phyloP scores from a whole-genome alignment of 2,329 filamentous ascomycete genomes.

The Falciphora oryzae region DNA sequence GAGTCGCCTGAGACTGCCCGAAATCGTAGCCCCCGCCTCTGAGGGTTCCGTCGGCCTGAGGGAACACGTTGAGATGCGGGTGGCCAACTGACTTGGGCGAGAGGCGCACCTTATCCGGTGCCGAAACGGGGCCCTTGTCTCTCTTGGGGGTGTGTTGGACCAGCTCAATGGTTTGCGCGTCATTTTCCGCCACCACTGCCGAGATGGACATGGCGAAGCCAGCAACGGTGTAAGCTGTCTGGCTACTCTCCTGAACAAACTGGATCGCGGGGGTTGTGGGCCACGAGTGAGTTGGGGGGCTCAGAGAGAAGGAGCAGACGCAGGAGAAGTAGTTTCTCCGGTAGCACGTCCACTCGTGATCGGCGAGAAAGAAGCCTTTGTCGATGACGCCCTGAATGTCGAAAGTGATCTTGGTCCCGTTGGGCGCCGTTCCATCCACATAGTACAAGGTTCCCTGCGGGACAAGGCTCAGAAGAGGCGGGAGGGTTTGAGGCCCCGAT shows the following conservation, averaged over 20 bases:
- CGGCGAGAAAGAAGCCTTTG: conserved; percentile 80
- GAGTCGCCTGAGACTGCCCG: conserved; percentile 24
- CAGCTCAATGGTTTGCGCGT: conserved; percentile 72
- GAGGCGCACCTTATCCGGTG: conserved; percentile 64
- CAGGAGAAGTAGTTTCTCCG: conserved; percentile 88
- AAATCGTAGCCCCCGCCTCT: conserved; percentile 36
- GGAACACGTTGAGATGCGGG: conserved; percentile 41
- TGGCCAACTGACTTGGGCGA: conserved; percentile 54
- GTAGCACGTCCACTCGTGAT: conserved; percentile 88
- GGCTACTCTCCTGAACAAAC: conserved; percentile 42
- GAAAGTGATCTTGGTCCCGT: conserved; percentile 51
- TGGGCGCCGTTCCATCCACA: conserved; percentile 38
- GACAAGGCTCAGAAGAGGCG: conserved; percentile 45
- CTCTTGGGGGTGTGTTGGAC: conserved; percentile 90
- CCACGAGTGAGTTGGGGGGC: conserved; percentile 35
- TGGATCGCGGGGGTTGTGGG: conserved; percentile 36
- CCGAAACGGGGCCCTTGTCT: conserved; percentile 77
- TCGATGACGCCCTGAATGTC: conserved; percentile 77
- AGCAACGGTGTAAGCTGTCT: conserved; percentile 56
- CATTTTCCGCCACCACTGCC: conserved; percentile 71
- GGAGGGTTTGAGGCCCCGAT: conserved; percentile 36
- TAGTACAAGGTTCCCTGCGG: conserved; percentile 58
- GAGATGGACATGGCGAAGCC: conserved; percentile 81
- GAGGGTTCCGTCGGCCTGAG: conserved; percentile 24
- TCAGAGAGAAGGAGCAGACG: conserved; percentile 68